Evolutionary conservation across 2,329 filamentous ascomycete genomes (phyloP), one percentile per base, ranked within the genome.

Genomic region (Cercospora janseana): DNA sequence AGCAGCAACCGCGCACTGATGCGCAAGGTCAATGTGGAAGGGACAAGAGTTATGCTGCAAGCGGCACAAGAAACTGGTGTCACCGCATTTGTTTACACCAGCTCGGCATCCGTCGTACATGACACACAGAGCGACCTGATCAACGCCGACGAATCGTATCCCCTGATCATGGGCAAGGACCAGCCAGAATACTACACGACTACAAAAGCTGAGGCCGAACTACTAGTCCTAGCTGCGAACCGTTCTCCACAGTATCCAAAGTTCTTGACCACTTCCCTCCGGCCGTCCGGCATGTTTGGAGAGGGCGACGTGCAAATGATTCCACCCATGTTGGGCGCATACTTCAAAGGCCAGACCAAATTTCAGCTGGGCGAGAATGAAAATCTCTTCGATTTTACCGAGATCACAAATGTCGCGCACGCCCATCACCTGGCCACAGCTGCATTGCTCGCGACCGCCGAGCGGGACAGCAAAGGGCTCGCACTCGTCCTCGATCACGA

Each of bases 381-480:
- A 49, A 79, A 79, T 60, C 65, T 78, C 2, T 79, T 76, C 65
- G 76, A 79, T 62, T 78, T 76, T 54, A 77, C 75, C 28, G 78
- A 78, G 57, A 72, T 77, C 35, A 74, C 69, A 31, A 79, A 79
- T 60, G 70, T 77, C 10, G 74, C 74, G 2, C 70, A 77, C 57
- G 76, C 72, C 0, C 77, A 80, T 55, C 64, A 79, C 42, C 69
- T 79, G 9, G 75, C 74, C 2, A 70, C 73, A 0, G 66, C 72
- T 10, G 77, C 75, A 0, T 72, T 81, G 0, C 68, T 79, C 15
- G 65, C 69, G 4, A 74, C 73, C 4, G 62, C 68, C 55, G 67
- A 70, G 43, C 64, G 67, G 21, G 59, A 63, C 45, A 54, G 58
- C 12, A 53, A 50, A 18, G 65, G 58, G 20, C 57, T 58, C n/a